A percentile compares a stretch with the other conserved stretches of the same genome.
phyloP scores from a whole-genome alignment of 164 flowering plant species.

The Brasenia schreberi region DNA sequence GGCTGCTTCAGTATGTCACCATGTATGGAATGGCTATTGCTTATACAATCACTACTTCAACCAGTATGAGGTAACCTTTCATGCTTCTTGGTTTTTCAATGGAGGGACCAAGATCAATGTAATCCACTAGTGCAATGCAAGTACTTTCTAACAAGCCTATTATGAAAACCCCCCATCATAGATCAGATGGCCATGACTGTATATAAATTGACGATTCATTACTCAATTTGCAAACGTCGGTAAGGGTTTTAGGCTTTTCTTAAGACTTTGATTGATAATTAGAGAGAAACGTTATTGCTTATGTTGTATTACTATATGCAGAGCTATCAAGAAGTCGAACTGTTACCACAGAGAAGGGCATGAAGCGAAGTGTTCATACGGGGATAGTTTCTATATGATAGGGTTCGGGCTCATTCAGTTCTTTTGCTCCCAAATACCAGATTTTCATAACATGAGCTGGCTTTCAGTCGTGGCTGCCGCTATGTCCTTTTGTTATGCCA shows the following conservation, averaged over 20 bases:
- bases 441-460: slow-evolving; percentile 59
- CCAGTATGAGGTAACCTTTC: slow-evolving; percentile 24
- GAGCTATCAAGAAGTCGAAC: slow-evolving; percentile 60
- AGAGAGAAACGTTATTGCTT: not conserved
- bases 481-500: slow-evolving; percentile 63
- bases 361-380: slow-evolving; percentile 36
- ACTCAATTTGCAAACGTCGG: not conserved
- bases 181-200: not conserved
- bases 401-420: slow-evolving; percentile 53
- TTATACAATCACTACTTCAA: slow-evolving; percentile 23
- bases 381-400: slow-evolving; percentile 35
- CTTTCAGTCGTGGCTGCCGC: slow-evolving; percentile 56
- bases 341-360: slow-evolving; percentile 66
- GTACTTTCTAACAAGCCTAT: no score
- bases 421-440: slow-evolving; percentile 56
- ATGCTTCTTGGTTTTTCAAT: no score
- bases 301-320: slow-evolving; percentile 10
- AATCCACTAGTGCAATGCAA: no score
- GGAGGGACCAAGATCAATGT: no score
- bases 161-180: not conserved
- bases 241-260: not conserved
- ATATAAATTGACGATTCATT: not conserved
- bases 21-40: slow-evolving; percentile 27
- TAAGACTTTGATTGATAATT: not conserved
- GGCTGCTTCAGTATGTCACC: slow-evolving; percentile 27